Percentiles rank a stretch among this genome's conserved stretches.
Evolutionary conservation across 2,329 filamentous ascomycete genomes (phyloP).

Genomic region (Verticillium nubilum): DNA sequence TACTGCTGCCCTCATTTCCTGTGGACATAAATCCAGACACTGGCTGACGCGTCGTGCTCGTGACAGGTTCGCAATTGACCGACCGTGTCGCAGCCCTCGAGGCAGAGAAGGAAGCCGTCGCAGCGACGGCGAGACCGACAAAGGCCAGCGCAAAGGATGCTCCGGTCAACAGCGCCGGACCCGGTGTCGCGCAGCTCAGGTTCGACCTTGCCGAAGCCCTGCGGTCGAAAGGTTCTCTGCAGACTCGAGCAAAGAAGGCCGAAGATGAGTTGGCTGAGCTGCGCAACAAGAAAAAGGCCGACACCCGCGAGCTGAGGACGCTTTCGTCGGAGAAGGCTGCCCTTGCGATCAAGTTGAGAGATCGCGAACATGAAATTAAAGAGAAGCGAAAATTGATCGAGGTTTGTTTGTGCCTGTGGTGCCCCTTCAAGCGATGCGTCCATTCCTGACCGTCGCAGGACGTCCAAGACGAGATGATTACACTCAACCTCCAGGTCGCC

Average conservation of each 20-base stretch:
- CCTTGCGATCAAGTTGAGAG: slow-evolving; percentile 63
- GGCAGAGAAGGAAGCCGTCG: slow-evolving; percentile 45
- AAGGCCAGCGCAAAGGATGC: slow-evolving; percentile 15
- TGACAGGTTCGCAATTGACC: slow-evolving; percentile 56
- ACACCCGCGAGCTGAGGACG: slow-evolving; percentile 54
- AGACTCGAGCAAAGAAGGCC: slow-evolving; percentile 55
- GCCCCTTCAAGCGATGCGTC: neutral
- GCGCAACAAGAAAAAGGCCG: slow-evolving; percentile 53
- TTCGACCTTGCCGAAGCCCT: slow-evolving; percentile 73
- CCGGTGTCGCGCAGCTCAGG: slow-evolving; percentile 45
- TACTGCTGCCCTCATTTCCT: slow-evolving; percentile 35
- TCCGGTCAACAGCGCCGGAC: slow-evolving; percentile 17
- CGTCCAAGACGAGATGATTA: slow-evolving; percentile 89
- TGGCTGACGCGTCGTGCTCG: neutral
- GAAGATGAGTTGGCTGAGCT: slow-evolving; percentile 60
- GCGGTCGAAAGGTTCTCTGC: slow-evolving; percentile 64
- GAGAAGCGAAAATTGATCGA: slow-evolving; percentile 81
- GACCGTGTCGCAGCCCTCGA: slow-evolving; percentile 62
- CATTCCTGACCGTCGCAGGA: slow-evolving; percentile 38
- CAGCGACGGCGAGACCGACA: slow-evolving; percentile 20
- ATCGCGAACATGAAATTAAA: slow-evolving; percentile 78
- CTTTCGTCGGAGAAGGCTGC: slow-evolving; percentile 58
- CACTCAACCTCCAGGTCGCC: slow-evolving; percentile 80
- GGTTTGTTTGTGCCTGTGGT: slow-evolving; percentile 40
- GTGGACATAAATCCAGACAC: neutral